A percentile compares a stretch with the other conserved stretches of the same genome.
Evolutionary conservation across 345 rosid genomes (phyloP).

Genomic region (Populus nigra): DNA sequence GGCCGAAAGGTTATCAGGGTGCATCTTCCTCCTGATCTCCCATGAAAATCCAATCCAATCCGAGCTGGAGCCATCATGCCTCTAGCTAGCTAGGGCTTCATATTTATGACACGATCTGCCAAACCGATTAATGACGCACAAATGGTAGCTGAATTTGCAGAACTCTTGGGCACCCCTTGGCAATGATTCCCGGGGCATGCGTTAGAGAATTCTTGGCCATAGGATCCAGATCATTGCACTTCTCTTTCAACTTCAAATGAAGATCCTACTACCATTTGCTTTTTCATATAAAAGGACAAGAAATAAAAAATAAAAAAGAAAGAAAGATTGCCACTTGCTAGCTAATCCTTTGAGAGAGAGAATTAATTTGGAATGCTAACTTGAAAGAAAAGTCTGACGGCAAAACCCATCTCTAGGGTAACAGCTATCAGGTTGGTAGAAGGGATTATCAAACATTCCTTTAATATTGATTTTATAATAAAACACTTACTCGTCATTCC

Average conservation of each 20-base stretch:
- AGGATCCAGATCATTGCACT: background rate
- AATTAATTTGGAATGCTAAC: background rate
- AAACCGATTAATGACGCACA: background rate
- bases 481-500: background rate
- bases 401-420: constrained; percentile 1
- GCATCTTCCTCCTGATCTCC: background rate
- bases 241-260: background rate
- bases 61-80: background rate
- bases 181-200: background rate
- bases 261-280: background rate
- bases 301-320: background rate
- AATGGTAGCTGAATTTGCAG: constrained; percentile 11
- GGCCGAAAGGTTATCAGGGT: background rate
- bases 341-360: background rate
- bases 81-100: background rate
- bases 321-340: background rate
- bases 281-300: background rate
- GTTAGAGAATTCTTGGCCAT: constrained; percentile 7
- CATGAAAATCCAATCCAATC: background rate
- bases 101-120: background rate
- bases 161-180: background rate
- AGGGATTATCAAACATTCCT: background rate
- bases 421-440: background rate
- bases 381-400: background rate
- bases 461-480: background rate